Evolutionary conservation across 2,329 filamentous ascomycete species (phyloP).

Genomic region (Lachnellula suecica): DNA sequence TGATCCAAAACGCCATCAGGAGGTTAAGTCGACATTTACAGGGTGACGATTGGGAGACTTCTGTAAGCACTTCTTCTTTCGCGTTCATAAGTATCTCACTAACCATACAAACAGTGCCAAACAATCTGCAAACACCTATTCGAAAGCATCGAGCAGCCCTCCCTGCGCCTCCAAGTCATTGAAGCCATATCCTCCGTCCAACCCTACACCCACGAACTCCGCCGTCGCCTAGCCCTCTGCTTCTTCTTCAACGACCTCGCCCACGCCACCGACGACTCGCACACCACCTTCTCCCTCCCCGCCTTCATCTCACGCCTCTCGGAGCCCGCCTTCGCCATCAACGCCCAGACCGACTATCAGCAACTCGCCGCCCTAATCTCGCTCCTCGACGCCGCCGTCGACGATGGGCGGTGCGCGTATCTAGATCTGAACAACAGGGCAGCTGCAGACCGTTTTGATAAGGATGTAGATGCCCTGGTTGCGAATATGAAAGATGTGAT

Average conservation of each 20-base stretch:
- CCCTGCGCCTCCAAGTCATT: constrained; percentile 58
- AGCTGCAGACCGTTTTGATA: constrained; percentile 61
- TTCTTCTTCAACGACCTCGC: constrained; percentile 56
- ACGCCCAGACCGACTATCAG: constrained; percentile 62
- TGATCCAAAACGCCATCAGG: constrained; percentile 44
- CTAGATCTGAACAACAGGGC: constrained; percentile 33
- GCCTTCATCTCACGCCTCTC: constrained; percentile 46
- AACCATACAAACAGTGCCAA: constrained; percentile 42
- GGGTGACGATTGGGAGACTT: constrained; percentile 34
- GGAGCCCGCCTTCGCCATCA: constrained; percentile 50
- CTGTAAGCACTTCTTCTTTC: constrained; percentile 32
- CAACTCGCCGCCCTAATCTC: constrained; percentile 63
- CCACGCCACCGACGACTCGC: constrained; percentile 41
- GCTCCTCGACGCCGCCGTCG: constrained; percentile 74
- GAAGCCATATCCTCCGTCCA: constrained; percentile 55
- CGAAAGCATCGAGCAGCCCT: constrained; percentile 44
- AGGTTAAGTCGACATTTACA: constrained; percentile 44
- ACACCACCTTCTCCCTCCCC: constrained; percentile 38
- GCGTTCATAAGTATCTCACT: constrained; percentile 2
- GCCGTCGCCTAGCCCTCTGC: constrained; percentile 63
- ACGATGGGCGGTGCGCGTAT: constrained; percentile 50
- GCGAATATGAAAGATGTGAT: constrained; percentile 55
- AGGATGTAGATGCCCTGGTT: constrained; percentile 66
- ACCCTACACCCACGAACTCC: constrained; percentile 55
- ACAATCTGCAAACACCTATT: constrained; percentile 48